Evolutionary conservation across 2,329 filamentous ascomycete genomes (phyloP), one percentile per base, ranked within the genome.

Genomic region (Ophiocordyceps polyrhachis-furcata): DNA sequence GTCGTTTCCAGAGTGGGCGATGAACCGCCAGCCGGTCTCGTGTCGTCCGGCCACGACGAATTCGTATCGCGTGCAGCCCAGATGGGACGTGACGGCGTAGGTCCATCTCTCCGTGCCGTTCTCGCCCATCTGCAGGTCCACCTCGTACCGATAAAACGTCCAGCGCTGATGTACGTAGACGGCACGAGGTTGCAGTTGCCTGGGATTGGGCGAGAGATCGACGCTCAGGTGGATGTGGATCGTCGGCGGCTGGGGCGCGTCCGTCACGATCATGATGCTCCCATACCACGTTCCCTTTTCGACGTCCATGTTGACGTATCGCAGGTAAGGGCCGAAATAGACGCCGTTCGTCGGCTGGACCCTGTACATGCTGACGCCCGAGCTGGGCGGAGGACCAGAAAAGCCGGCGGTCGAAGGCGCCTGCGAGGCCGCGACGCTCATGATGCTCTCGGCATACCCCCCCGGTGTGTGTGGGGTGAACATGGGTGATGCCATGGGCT

Each of bases 51-150:
- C 91, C 17, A 98, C 84, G 19, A 95, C 72, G 60, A 98, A 98
- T 56, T 98, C 91, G 61, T 96, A 98, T 23, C 91, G 76, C n/a
- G 91, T 96, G 64, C 91, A 98, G 31, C 91, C 91, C 19, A 96
- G 70, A 56, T 96, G 88, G 1, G 91, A 96, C 0, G 91, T 98
- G 44, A 98, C 88, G 2, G 91, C 91, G 57, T 98, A 98, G 0
- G 91, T 98, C 91, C 91, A 98, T 57, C 91, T 83, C 51, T 79
- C 75, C 0, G 86, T 82, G 28, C 76, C 73, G 23, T 70, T 73
- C 15, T 96, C 88, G 31, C 83, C 79, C 91, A 98, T 98, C 48
- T 76, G 78, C 42, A 98, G 63, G 49, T 94, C 84, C 46, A 96
- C 63, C 49, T 94, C 87, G 56, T 98, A 98, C 57, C 88, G 84